Conservation (phyloP, 31 red algal genomes). For the Bonnemaisonia californica region DNA sequence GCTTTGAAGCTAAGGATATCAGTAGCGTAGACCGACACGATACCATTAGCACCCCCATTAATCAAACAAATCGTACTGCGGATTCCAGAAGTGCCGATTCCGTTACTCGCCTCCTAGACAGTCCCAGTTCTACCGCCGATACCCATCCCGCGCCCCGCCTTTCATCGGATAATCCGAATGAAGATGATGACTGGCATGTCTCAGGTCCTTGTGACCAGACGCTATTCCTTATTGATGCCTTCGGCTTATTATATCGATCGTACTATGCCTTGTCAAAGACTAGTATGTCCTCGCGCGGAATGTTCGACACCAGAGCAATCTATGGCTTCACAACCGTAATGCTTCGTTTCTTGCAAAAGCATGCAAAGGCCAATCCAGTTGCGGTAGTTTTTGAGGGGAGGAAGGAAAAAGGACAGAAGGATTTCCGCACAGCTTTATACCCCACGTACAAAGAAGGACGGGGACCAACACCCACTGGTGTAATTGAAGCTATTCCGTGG, state of each 20-base stretch:
- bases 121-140: too few relatives aligned
- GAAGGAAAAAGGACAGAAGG: background rate
- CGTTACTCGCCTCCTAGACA: too few relatives aligned
- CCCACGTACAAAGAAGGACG: conserved; percentile 75
- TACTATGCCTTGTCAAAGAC: conserved; percentile 45
- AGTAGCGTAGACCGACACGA: too few relatives aligned
- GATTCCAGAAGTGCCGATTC: too few relatives aligned
- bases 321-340: conserved; percentile 46
- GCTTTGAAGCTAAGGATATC: too few relatives aligned
- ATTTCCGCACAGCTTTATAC: conserved; percentile 48
- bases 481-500: conserved; percentile 43
- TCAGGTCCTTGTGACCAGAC: background rate
- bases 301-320: conserved; percentile 41
- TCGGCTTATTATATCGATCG: conserved; percentile 57
- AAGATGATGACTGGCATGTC: background rate
- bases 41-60: too few relatives aligned
- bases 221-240: conserved; percentile 63
- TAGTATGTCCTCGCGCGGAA: conserved; percentile 10
- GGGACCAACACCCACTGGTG: conserved; percentile 31
- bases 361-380: conserved; percentile 9
- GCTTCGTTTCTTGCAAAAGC: conserved; percentile 38
- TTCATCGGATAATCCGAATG: background rate
- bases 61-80: too few relatives aligned
- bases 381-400: conserved; percentile 63
- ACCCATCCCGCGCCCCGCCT: too few relatives aligned